Percentiles rank a stretch among this genome's conserved stretches.
These are phyloP conservation scores for Perilla frutescens DNA, from an alignment of 257 asterid species.

Conservation along the genomic window DNA sequence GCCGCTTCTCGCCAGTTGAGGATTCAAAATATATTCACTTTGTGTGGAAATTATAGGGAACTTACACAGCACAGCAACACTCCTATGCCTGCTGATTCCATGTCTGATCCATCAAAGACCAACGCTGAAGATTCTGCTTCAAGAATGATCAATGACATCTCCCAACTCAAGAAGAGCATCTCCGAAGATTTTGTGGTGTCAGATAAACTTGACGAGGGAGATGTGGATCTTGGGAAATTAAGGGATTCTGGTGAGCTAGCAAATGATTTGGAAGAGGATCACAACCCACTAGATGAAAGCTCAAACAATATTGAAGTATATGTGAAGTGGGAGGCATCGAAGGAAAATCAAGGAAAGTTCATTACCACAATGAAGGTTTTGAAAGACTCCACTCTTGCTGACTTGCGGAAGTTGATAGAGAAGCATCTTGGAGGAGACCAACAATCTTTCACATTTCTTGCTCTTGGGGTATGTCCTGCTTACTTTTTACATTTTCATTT, in stretches of 20 bases:
- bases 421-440: slow-evolving; percentile 65
- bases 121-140: slow-evolving; percentile 13
- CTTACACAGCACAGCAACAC: slow-evolving; percentile 46
- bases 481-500: not conserved
- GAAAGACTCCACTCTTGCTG: slow-evolving; percentile 79
- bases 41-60: slow-evolving; percentile 73
- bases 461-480: slow-evolving; percentile 50
- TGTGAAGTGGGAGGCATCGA: slow-evolving; percentile 87
- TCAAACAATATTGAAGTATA: slow-evolving; percentile 50
- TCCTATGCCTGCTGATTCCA: slow-evolving; percentile 29
- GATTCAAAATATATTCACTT: slow-evolving; percentile 73
- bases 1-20: slow-evolving; percentile 51
- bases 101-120: not conserved
- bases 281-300: slow-evolving; percentile 38
- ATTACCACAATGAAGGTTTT: slow-evolving; percentile 63
- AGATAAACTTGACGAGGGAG: slow-evolving; percentile 33
- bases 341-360: slow-evolving; percentile 72
- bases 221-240: slow-evolving; percentile 28
- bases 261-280: slow-evolving; percentile 50
- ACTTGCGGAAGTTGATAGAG: slow-evolving; percentile 82
- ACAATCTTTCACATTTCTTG: slow-evolving; percentile 68
- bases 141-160: slow-evolving; percentile 11
- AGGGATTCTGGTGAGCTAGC: slow-evolving; percentile 32
- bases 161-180: slow-evolving; percentile 32
- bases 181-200: slow-evolving; percentile 31